Percentiles rank a stretch among this genome's conserved stretches.
phyloP scores from a whole-genome alignment of 23 red algal genomes.

The Gracilaria gracilis region DNA sequence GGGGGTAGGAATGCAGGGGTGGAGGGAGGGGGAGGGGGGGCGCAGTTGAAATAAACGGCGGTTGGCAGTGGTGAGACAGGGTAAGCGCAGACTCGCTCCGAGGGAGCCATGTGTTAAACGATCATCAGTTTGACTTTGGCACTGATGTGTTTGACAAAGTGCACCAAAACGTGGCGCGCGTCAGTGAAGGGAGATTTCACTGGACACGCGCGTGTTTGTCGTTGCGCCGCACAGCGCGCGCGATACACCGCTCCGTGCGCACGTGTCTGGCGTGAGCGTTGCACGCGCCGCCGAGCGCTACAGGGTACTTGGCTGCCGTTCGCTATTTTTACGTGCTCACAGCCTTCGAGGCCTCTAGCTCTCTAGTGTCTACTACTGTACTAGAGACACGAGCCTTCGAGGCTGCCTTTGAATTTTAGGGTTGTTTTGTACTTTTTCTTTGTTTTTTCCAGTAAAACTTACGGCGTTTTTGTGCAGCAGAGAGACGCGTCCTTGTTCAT shows the following conservation, averaged over 20 bases:
- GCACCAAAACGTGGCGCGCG: conserved; percentile 8
- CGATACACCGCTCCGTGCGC: background rate
- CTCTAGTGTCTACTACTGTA: no score
- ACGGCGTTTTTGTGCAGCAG: no score
- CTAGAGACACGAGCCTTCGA: no score
- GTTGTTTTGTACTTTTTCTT: no score
- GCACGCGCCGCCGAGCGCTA: no score
- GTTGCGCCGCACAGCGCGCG: background rate
- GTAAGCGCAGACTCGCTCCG: conserved; percentile 5
- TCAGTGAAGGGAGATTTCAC: background rate
- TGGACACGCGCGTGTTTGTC: background rate
- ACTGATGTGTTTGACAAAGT: conserved; percentile 7
- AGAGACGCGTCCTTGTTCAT: no score
- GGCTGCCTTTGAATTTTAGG: no score
- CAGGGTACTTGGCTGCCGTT: background rate
- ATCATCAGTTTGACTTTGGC: background rate
- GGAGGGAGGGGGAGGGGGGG: no score
- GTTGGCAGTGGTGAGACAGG: background rate
- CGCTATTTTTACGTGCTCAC: background rate
- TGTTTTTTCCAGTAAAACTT: no score
- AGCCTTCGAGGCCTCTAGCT: no score
- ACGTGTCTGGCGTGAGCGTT: background rate
- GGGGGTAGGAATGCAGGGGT: background rate
- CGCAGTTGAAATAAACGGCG: background rate
- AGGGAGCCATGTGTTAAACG: conserved; percentile 7